phyloP scores from a whole-genome alignment of 176 grass and related monocot species.

The Poa pratensis region DNA sequence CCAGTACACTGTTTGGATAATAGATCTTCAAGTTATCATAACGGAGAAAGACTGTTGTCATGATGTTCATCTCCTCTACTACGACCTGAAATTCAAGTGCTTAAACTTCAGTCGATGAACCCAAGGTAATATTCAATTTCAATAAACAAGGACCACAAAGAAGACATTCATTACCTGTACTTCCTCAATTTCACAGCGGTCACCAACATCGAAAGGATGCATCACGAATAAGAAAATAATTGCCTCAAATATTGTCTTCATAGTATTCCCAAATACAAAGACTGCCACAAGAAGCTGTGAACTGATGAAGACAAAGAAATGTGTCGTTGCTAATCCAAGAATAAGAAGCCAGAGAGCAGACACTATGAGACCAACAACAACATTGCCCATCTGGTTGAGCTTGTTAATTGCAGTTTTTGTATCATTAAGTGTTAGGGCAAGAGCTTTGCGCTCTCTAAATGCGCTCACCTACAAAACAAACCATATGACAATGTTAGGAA shows the following conservation, averaged over 20 bases:
- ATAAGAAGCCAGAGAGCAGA: conserved; percentile 66
- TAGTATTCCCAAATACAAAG: conserved; percentile 78
- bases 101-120: neutral
- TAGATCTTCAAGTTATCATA: conserved; percentile 72
- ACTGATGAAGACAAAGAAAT: conserved; percentile 66
- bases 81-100: conserved; percentile 46
- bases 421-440: conserved; percentile 67
- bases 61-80: conserved; percentile 83
- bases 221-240: conserved; percentile 72
- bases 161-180: conserved; percentile 50
- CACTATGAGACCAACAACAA: conserved; percentile 54
- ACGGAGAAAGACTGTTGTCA: conserved; percentile 65
- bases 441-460: conserved; percentile 72
- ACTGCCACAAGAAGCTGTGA: conserved; percentile 72
- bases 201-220: conserved; percentile 84
- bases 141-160: neutral
- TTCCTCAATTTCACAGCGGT: conserved; percentile 65
- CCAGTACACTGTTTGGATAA: conserved; percentile 70
- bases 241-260: conserved; percentile 73
- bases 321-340: conserved; percentile 60
- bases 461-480: conserved; percentile 60
- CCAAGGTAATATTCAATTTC: neutral
- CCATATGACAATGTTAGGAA: conserved; percentile 26
- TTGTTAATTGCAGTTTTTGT: conserved; percentile 78
- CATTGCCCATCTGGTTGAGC: conserved; percentile 59